Conservation (phyloP, 106 monocot genomes). For the Hemerocallis citrina region DNA sequence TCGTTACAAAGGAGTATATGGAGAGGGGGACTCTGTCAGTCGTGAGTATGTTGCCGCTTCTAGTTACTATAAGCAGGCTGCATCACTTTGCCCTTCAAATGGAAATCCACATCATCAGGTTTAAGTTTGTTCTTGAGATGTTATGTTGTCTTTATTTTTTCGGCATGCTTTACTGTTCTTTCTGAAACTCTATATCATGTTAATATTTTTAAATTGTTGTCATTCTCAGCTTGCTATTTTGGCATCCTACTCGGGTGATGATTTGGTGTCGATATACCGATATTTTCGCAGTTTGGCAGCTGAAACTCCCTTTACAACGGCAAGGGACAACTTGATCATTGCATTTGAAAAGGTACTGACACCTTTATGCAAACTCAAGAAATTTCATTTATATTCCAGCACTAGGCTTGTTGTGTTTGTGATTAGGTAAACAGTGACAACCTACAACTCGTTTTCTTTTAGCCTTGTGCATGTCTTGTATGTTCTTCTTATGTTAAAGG, state of each 20-base stretch:
- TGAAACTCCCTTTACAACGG: constrained; percentile 80
- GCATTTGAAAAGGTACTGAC: constrained; percentile 81
- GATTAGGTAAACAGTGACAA: no score
- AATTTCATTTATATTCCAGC: no score
- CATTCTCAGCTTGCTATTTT: constrained; percentile 79
- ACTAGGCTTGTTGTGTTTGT: no score
- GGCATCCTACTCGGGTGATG: constrained; percentile 73
- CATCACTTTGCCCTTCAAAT: constrained; percentile 64
- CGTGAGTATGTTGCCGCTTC: constrained; percentile 74
- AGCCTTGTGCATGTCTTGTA: no score
- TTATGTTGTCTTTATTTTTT: not conserved
- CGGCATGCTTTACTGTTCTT: not conserved
- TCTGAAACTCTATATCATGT: not conserved
- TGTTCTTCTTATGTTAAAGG: no score
- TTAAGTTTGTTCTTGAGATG: not conserved
- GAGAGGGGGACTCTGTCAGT: constrained; percentile 57
- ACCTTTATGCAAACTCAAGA: constrained; percentile 1
- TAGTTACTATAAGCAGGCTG: constrained; percentile 76
- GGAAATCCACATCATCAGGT: constrained; percentile 99
- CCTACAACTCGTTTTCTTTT: no score
- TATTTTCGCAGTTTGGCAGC: constrained; percentile 94
- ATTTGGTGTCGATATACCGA: constrained; percentile 56
- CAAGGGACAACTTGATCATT: constrained; percentile 90
- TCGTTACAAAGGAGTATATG: constrained; percentile 86
- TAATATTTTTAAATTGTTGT: not conserved